These are phyloP conservation scores for Lantana camara DNA, from an alignment of 257 asterid species.

Conservation along the genomic window DNA sequence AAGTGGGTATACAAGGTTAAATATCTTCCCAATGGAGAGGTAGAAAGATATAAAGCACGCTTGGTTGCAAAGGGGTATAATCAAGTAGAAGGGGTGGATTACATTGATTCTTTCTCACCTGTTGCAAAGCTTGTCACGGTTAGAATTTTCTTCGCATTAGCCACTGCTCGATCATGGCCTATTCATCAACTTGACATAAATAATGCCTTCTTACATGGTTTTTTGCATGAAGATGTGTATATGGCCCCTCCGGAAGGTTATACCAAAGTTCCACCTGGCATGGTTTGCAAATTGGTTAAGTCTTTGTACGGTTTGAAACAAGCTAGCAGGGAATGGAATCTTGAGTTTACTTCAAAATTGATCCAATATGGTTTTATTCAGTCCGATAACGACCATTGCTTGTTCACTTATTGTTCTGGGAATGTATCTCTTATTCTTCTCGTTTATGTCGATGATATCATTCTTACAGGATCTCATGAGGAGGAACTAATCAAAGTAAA, in stretches of 20 bases:
- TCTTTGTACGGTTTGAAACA: neutral
- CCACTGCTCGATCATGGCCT: no score
- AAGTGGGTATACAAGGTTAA: no score
- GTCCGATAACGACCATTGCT: neutral
- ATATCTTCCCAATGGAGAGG: no score
- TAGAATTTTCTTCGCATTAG: no score
- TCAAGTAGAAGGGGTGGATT: no score
- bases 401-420: neutral
- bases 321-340: neutral
- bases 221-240: neutral
- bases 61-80: no score
- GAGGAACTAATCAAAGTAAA: neutral
- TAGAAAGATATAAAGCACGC: no score
- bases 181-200: no score
- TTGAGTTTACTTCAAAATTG: neutral
- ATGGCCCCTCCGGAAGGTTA: neutral
- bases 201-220: no score
- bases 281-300: neutral
- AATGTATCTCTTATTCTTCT: neutral
- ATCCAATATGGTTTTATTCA: neutral
- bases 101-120: no score
- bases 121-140: no score
- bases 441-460: neutral
- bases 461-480: neutral
- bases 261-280: neutral